Base-by-base conservation (phyloP, 2,329 filamentous ascomycete genomes). In the Claviceps fusiformis region DNA sequence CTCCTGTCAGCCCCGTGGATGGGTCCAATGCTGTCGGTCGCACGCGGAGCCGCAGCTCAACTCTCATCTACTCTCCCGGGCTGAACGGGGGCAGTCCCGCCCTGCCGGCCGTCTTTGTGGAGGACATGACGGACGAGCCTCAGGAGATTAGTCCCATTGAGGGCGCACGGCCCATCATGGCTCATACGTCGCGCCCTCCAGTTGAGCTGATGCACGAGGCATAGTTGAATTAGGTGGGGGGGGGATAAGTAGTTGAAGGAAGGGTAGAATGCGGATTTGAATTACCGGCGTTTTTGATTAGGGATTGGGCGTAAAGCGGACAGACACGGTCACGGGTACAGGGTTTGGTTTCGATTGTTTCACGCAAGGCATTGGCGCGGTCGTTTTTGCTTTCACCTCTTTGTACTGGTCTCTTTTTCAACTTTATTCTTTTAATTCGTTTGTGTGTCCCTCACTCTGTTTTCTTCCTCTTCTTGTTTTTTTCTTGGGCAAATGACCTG, bases 31-130 rank as follows among this genome's bases (percentile, higher is more conserved):
- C 64, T 13, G 62, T 59, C 50, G 58, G 51, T 27, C 62, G 64
- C 56, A 70, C 65, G 35, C 71, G 82, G 59, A 84, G 81, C 64
- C 75, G 81, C 57, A 84, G 81, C 67, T 82, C 79, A 44, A 86
- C 83, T 0, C 73, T 85, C 53, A 81, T 87, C 63, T 86, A 83
- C 71, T 75, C 80, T 62, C 82, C 83, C 0, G 71, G 72, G n/a
- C 75, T 78, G 58, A 73, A 79, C 59, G 77, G 76, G 24, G 71
- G 68, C 56, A 78, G 74, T 65, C 76, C 79, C 5, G 73, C 76
- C 50, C 67, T 86, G 62, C 83, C 83, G 2, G 81, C 80, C 43
- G 83, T 86, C 58, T 78, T 80, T 43, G 82, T 86, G 13, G 81
- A 86, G 62, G 83, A 86, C 64, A 81, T 82, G 74, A 84, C 82